Conservation (phyloP, 2,329 filamentous ascomycete genomes). For the Penicillium digitatum region DNA sequence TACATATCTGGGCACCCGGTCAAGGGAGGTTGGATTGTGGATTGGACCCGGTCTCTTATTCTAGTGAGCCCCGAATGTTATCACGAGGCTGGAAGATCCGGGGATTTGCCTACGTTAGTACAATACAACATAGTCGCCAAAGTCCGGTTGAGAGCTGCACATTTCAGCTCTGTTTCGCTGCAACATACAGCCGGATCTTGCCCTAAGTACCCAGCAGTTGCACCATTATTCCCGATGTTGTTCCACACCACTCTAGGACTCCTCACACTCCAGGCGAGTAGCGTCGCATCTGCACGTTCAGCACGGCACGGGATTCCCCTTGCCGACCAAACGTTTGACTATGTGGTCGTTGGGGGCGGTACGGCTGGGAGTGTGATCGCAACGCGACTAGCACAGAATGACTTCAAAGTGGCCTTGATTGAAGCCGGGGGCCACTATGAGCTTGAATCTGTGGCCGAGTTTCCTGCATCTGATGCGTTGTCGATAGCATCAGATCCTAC, state of each 20-base stretch:
- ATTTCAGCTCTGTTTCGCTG: background rate
- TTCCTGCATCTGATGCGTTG: constrained; percentile 21
- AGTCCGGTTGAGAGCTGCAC: background rate
- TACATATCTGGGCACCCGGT: background rate
- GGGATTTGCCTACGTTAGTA: background rate
- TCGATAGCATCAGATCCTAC: constrained; percentile 24
- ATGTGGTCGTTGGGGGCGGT: constrained; percentile 28
- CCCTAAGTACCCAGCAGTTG: background rate
- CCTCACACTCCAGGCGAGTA: constrained; percentile 10
- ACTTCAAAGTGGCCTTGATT: constrained; percentile 26
- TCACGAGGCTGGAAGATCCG: too few species aligned
- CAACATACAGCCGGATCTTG: background rate
- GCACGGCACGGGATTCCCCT: background rate
- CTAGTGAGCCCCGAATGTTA: background rate
- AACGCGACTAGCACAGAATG: constrained; percentile 24
- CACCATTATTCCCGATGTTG: constrained; percentile 1
- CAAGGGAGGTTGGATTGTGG: background rate
- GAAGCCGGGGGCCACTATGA: constrained; percentile 33
- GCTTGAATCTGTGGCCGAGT: constrained; percentile 13
- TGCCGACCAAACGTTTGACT: constrained; percentile 20
- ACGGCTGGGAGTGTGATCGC: constrained; percentile 26
- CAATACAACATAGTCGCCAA: background rate
- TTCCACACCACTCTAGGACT: background rate
- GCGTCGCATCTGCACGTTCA: background rate
- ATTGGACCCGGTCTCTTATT: background rate